These are phyloP conservation scores for Oryza meridionalis DNA, from an alignment of 176 grass and related monocot species.

Conservation along the genomic window DNA sequence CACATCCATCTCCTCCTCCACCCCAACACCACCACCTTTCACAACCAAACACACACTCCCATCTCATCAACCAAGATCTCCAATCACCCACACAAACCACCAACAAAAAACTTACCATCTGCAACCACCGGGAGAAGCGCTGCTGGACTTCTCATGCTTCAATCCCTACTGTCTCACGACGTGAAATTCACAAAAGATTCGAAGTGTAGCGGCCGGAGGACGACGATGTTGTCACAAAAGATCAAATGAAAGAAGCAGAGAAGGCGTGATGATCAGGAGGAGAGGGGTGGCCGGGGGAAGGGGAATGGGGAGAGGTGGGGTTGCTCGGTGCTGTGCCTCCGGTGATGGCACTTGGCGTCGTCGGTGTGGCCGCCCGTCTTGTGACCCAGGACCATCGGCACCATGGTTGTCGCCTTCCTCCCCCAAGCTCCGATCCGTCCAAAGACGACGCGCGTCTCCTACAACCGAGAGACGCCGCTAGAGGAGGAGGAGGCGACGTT, in stretches of 20 bases:
- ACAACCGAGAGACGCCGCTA: background rate
- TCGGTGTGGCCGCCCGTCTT: slow-evolving; percentile 15
- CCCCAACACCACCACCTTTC: slow-evolving; percentile 19
- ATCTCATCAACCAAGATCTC: slow-evolving; percentile 24
- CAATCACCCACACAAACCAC: background rate
- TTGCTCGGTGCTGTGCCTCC: slow-evolving; percentile 4
- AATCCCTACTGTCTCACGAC: no score
- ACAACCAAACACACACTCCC: background rate
- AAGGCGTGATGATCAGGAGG: slow-evolving; percentile 24
- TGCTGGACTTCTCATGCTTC: slow-evolving; percentile 16
- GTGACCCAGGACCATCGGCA: slow-evolving; percentile 30
- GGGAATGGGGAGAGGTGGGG: slow-evolving; percentile 25
- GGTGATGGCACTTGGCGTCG: slow-evolving; percentile 13
- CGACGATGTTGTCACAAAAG: background rate
- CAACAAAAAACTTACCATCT: slow-evolving; percentile 12
- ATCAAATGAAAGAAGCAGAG: background rate
- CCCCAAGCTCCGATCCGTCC: slow-evolving; percentile 54
- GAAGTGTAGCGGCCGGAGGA: slow-evolving; percentile 12
- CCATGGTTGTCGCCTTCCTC: slow-evolving; percentile 42
- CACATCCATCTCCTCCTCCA: slow-evolving; percentile 14
- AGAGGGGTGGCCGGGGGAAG: slow-evolving; percentile 20
- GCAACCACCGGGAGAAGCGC: background rate
- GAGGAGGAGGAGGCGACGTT: slow-evolving; percentile 1
- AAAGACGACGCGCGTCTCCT: slow-evolving; percentile 22
- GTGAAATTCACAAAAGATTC: slow-evolving; percentile 8